phyloP scores from a whole-genome alignment of 768 basidiomycete species.

The Xerocomus spinulosus region DNA sequence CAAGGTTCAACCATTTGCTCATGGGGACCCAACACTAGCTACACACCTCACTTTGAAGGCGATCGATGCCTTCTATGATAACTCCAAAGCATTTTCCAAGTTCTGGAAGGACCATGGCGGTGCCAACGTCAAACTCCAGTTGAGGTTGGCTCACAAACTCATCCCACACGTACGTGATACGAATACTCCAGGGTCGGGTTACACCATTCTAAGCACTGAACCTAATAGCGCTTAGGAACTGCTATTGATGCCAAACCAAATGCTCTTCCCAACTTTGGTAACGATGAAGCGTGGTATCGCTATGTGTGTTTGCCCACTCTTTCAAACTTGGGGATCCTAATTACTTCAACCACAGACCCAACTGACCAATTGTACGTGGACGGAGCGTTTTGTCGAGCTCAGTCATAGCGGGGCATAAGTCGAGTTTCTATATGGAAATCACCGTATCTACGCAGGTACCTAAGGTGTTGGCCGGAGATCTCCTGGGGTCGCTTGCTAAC shows the following conservation, averaged over 20 bases:
- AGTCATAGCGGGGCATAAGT: slow-evolving; percentile 6
- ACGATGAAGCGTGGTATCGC: slow-evolving; percentile 34
- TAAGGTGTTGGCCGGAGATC: background rate
- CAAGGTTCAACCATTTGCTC: slow-evolving; percentile 7
- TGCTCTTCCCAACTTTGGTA: slow-evolving; percentile 32
- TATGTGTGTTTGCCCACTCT: slow-evolving; percentile 17
- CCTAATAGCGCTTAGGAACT: slow-evolving; percentile 31
- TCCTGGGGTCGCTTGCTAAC: background rate
- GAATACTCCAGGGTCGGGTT: background rate
- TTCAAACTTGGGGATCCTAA: background rate
- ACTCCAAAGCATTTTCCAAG: slow-evolving; percentile 32
- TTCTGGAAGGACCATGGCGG: slow-evolving; percentile 32
- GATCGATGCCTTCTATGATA: slow-evolving; percentile 33
- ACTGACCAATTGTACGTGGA: slow-evolving; percentile 21
- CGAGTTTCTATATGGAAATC: background rate
- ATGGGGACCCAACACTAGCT: background rate
- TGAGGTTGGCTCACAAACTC: slow-evolving; percentile 30
- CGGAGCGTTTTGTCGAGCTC: slow-evolving; percentile 26
- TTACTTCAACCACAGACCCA: slow-evolving; percentile 9
- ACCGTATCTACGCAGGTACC: background rate
- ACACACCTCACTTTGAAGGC: slow-evolving; percentile 7
- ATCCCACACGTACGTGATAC: slow-evolving; percentile 36
- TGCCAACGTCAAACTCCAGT: slow-evolving; percentile 16
- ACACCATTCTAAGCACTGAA: background rate
- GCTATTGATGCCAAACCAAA: slow-evolving; percentile 23